Evolutionary conservation across 1,284 basidiomycete genomes (phyloP).

Genomic region (Leccinum angustisporum): DNA sequence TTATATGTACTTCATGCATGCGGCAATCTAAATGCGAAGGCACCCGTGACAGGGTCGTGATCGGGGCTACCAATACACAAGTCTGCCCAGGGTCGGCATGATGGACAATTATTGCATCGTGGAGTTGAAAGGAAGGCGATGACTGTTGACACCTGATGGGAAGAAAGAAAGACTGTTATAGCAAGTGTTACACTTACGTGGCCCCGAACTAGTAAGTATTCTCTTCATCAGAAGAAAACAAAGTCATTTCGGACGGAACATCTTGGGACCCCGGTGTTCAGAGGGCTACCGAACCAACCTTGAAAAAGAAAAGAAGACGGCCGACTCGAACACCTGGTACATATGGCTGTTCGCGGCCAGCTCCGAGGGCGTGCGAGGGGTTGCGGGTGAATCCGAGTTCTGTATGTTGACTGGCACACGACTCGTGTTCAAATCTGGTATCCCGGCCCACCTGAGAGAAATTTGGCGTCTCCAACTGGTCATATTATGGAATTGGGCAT

Average conservation of each 20-base stretch:
- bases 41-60: not conserved
- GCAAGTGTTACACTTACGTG: not conserved
- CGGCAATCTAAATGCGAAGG: not conserved
- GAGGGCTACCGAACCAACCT: not conserved
- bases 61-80: not conserved
- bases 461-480: not conserved
- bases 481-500: not conserved
- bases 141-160: not conserved
- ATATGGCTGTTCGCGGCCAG: not conserved
- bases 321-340: no score
- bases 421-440: not conserved
- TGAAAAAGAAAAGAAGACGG: not conserved
- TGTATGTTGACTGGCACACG: not conserved
- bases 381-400: not conserved
- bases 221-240: not conserved
- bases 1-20: not conserved
- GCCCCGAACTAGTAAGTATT: not conserved
- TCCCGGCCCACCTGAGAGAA: not conserved
- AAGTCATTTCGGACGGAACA: not conserved
- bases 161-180: not conserved
- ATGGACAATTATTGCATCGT: not conserved
- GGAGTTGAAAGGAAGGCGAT: not conserved
- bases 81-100: not conserved
- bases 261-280: not conserved
- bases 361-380: not conserved